Conservation (phyloP, 2,329 filamentous ascomycete genomes). For the Myriosclerotinia duriaeana region DNA sequence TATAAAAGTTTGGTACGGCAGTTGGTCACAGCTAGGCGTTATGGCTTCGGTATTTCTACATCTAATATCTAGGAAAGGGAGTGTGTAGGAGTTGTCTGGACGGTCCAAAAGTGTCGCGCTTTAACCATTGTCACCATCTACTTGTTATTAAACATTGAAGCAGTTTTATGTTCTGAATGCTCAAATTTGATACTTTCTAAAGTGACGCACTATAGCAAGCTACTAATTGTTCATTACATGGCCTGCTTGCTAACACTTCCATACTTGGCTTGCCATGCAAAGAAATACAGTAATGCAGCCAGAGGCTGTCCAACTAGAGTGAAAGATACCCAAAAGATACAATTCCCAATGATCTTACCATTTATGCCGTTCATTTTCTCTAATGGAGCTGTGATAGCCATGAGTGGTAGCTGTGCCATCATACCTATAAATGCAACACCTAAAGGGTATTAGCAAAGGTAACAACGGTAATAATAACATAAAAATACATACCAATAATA, state of each 20-base stretch:
- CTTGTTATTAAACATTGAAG: not conserved
- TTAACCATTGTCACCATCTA: not conserved
- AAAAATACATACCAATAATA: slow-evolving; percentile 65
- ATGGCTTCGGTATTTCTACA: not conserved
- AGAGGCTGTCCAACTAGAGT: slow-evolving; percentile 93
- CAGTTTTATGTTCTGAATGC: not conserved
- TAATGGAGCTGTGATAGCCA: slow-evolving; percentile 74
- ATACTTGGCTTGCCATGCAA: slow-evolving; percentile 98
- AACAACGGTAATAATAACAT: not conserved
- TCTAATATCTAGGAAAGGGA: not conserved
- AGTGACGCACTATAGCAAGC: not conserved
- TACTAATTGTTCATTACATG: slow-evolving; percentile 17
- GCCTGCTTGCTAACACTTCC: slow-evolving; percentile 64
- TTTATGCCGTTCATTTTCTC: slow-evolving; percentile 74
- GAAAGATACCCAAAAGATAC: slow-evolving; percentile 95
- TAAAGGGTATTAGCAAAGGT: slow-evolving; percentile 41
- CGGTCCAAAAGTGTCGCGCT: not conserved
- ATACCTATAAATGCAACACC: slow-evolving; percentile 93
- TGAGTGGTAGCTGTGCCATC: slow-evolving; percentile 88
- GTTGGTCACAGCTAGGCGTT: not conserved
- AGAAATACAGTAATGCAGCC: slow-evolving; percentile 91
- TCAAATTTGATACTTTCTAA: not conserved
- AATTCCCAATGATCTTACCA: slow-evolving; percentile 81
- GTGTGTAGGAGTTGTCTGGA: too few species aligned
- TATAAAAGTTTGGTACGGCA: not conserved